phyloP scores from a whole-genome alignment of 1,139 yeast species.

The Debaryomycetaceae sp. region DNA sequence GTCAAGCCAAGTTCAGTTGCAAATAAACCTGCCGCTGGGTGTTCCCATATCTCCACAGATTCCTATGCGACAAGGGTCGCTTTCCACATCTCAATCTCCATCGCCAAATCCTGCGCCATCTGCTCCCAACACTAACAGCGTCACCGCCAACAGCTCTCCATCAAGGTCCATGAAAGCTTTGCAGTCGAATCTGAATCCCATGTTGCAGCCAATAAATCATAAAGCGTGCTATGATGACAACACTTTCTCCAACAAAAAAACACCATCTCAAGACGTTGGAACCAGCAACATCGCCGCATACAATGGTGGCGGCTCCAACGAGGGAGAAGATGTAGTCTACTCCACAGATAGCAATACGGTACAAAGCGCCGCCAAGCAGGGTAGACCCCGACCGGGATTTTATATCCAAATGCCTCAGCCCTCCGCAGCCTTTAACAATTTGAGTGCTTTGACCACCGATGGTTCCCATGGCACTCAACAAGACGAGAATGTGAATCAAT shows the following conservation, averaged over 20 bases:
- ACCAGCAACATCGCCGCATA: neutral
- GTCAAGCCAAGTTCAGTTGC: too few relatives aligned
- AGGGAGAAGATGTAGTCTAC: neutral
- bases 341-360: slow-evolving; percentile 1
- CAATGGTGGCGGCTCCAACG: neutral
- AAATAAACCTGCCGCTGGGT: too few relatives aligned
- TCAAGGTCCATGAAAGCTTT: slow-evolving; percentile 48
- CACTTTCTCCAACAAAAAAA: slow-evolving; percentile 1
- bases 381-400: slow-evolving; percentile 26
- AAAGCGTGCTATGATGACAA: slow-evolving; percentile 13
- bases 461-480: slow-evolving; percentile 10
- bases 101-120: slow-evolving; percentile 29
- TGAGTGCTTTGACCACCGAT: slow-evolving; percentile 27
- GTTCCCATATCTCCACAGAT: neutral
- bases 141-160: slow-evolving; percentile 24
- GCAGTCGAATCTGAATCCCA: slow-evolving; percentile 32
- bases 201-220: slow-evolving; percentile 52
- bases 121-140: slow-evolving; percentile 8
- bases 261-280: neutral
- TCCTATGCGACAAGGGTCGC: neutral
- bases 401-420: slow-evolving; percentile 43
- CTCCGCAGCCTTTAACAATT: slow-evolving; percentile 17
- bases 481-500: slow-evolving; percentile 44
- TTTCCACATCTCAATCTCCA: slow-evolving; percentile 17
- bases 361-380: slow-evolving; percentile 6